phyloP scores from a whole-genome alignment of 257 asterid species.

The Ilex asprella region DNA sequence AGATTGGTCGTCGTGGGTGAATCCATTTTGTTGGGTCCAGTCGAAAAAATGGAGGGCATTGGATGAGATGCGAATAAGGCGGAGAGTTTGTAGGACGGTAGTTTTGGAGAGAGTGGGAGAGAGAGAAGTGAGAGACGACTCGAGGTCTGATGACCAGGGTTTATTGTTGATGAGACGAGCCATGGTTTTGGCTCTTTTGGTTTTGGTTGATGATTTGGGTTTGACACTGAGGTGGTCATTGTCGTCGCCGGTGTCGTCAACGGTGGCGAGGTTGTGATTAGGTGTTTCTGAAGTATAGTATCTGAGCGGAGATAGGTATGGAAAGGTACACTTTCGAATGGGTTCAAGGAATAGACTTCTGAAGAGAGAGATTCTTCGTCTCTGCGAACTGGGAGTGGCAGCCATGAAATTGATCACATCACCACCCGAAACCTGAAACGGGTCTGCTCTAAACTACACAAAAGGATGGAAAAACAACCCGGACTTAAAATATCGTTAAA shows the following conservation, averaged over 20 bases:
- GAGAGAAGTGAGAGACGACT: constrained; percentile 41
- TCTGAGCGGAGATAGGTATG: constrained; percentile 28
- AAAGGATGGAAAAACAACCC: too few species aligned
- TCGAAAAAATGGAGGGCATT: constrained; percentile 63
- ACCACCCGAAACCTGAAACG: too few species aligned
- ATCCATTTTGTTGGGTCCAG: constrained; percentile 52
- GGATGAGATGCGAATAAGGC: constrained; percentile 47
- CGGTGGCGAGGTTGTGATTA: background rate
- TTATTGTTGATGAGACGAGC: constrained; percentile 48
- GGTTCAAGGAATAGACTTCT: too few species aligned
- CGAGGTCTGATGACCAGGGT: constrained; percentile 60
- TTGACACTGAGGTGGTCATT: constrained; percentile 1
- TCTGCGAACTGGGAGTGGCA: background rate
- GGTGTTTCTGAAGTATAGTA: constrained; percentile 13
- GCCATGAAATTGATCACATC: background rate
- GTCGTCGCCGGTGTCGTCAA: constrained; percentile 4
- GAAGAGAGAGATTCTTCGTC: background rate
- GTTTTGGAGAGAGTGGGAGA: constrained; percentile 58
- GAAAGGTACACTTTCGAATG: constrained; percentile 11
- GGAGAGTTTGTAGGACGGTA: constrained; percentile 60
- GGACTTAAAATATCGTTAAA: too few species aligned
- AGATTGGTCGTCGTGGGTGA: constrained; percentile 48
- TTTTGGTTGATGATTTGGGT: constrained; percentile 21
- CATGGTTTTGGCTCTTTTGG: constrained; percentile 45
- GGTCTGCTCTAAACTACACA: too few species aligned